These are phyloP conservation scores for Bidens hawaiensis DNA, from an alignment of 140 eudicot genomes.

Conservation along the genomic window DNA sequence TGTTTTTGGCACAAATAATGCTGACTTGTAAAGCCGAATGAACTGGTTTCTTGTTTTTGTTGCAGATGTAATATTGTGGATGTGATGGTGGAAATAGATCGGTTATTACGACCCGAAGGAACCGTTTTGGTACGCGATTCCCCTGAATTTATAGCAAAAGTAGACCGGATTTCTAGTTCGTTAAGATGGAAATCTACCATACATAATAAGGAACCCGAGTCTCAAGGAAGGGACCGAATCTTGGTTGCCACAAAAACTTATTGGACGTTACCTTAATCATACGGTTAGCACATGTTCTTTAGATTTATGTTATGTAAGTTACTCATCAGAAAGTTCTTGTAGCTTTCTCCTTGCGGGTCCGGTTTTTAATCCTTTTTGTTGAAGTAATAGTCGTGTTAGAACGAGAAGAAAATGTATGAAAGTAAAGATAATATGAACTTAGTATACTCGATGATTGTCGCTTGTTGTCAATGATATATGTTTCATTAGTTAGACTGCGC, in stretches of 20 bases:
- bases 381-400: conserved; percentile 22
- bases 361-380: conserved; percentile 2
- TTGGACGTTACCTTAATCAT: conserved; percentile 55
- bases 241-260: conserved; percentile 75
- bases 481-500: conserved; percentile 17
- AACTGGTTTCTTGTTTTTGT: background rate
- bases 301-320: conserved; percentile 9
- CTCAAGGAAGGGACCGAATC: conserved; percentile 66
- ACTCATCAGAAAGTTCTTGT: conserved; percentile 15
- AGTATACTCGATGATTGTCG: conserved; percentile 2
- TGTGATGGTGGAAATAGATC: conserved; percentile 84
- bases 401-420: conserved; percentile 28
- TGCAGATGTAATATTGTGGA: conserved; percentile 90
- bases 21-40: no score
- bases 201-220: conserved; percentile 79
- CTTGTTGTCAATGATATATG: background rate
- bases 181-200: conserved; percentile 63
- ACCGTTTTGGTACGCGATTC: conserved; percentile 84
- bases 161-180: conserved; percentile 61
- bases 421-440: conserved; percentile 14
- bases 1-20: no score
- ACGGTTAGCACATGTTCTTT: conserved; percentile 31
- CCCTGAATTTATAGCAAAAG: conserved; percentile 70
- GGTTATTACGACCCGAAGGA: conserved; percentile 85
- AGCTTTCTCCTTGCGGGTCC: conserved; percentile 18